These are phyloP conservation scores for Acanthamoeba sp. DNA, from an alignment of 208 protist species.

Conservation along the genomic window DNA sequence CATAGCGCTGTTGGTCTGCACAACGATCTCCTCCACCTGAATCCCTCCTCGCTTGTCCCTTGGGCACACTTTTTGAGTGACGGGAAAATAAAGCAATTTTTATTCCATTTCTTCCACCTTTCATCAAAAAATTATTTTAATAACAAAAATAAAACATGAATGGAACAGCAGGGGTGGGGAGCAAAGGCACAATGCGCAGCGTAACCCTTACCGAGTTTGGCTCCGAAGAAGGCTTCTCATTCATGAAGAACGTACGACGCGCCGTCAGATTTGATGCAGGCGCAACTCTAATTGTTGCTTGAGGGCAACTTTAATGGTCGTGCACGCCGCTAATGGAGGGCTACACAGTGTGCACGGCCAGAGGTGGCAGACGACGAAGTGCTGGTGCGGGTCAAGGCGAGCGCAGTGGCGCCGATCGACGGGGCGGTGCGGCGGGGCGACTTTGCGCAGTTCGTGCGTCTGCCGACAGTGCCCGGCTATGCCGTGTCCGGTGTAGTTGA, in stretches of 20 bases:
- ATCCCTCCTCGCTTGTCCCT: no score
- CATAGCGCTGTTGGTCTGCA: no score
- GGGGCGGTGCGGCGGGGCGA: constrained; percentile 9
- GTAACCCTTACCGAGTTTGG: constrained; percentile 2
- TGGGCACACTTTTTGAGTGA: no score
- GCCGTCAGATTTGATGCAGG: no score
- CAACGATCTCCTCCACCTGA: no score
- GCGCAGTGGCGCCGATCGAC: constrained; percentile 30
- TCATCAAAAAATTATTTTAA: not conserved
- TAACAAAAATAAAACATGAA: no score
- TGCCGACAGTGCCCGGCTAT: constrained; percentile 44
- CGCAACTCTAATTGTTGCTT: no score
- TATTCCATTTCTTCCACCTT: not conserved
- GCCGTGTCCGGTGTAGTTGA: constrained; percentile 37
- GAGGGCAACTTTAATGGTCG: not conserved
- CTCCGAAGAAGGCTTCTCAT: constrained; percentile 22
- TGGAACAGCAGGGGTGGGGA: not conserved
- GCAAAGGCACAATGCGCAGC: constrained; percentile 9
- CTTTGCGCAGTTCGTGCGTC: constrained; percentile 5
- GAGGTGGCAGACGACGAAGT: constrained; percentile 14
- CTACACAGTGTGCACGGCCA: constrained; percentile 6
- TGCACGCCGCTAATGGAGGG: no score
- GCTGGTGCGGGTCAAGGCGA: constrained; percentile 62
- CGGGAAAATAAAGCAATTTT: not conserved
- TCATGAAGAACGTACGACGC: constrained; percentile 45